phyloP scores from a whole-genome alignment of 2,329 filamentous ascomycete species.

The Xylariomycetidae sp. region DNA sequence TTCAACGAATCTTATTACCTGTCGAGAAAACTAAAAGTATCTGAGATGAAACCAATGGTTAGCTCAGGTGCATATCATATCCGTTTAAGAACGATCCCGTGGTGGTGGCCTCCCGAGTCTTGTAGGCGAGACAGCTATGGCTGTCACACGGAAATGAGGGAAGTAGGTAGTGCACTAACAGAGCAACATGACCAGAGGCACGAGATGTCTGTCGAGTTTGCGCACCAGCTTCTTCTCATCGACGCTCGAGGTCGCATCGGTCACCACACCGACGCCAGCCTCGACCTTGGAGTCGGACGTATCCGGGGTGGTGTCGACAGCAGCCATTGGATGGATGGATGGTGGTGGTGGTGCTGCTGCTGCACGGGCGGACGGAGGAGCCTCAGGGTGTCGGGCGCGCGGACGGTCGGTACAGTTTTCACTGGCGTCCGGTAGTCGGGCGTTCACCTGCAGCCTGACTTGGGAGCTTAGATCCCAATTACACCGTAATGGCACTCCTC shows the following conservation, averaged over 20 bases:
- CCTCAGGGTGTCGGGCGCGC: too few relatives aligned
- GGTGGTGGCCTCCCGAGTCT: too few relatives aligned
- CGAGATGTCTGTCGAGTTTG: conserved; percentile 60
- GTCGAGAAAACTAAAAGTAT: conserved; percentile 73
- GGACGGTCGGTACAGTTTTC: too few relatives aligned
- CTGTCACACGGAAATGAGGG: too few relatives aligned
- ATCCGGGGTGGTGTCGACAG: conserved; percentile 10
- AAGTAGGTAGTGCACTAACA: conserved; percentile 30
- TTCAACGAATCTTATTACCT: conserved; percentile 40
- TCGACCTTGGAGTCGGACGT: conserved; percentile 15
- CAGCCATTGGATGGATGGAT: too few relatives aligned
- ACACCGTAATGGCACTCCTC: too few relatives aligned
- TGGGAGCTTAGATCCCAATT: too few relatives aligned
- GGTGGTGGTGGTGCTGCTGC: too few relatives aligned
- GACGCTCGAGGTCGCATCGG: conserved; percentile 14
- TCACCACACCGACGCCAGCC: conserved; percentile 5
- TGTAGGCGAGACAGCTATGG: too few relatives aligned
- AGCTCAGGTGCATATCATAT: conserved; percentile 2
- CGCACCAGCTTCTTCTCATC: conserved; percentile 55
- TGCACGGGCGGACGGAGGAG: too few relatives aligned
- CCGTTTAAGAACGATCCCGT: background rate
- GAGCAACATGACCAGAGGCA: conserved; percentile 63
- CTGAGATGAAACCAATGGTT: conserved; percentile 8
- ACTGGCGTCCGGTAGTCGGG: too few relatives aligned
- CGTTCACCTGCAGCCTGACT: too few relatives aligned